Evolutionary conservation across 208 protist genomes (phyloP), one percentile per base, ranked within the genome.

Genomic region (Herpetomonas samuelpessoai): DNA sequence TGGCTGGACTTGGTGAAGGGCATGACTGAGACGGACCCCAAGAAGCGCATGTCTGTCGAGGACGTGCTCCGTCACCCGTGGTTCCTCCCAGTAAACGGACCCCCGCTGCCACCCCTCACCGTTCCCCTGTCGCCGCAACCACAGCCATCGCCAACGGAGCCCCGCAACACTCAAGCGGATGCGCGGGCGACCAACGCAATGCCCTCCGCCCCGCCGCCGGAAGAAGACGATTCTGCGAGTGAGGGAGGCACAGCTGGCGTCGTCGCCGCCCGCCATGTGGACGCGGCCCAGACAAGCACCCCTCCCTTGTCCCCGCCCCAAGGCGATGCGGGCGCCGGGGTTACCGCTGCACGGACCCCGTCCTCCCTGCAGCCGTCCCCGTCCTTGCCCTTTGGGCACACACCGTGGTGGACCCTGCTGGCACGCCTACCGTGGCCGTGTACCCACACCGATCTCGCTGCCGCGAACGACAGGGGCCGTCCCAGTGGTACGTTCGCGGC

Each of bases 61-160:
- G 74, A 84, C 25, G 84, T 91, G 24, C 64, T 82, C 31, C 68
- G 44, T 6, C 86, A 93, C 48, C 66, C 76, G 16, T 93, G 86
- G 74, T 84, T 90, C 59, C 25, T 26, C 26, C 27, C 30, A 38
- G 22, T 22, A 10, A 27, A 49, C 10, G 65, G 52, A 4, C 62
- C 62, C 7, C 54, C 55, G 22, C 47, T 66, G 45, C 68, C 68
- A 18, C 57, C 44, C 12, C 57, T 67, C 25, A 74, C 61, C 38
- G 55, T 65, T 41, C 57, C 41, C 12, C 41, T 71, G 59, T 4
- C 31, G 44, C 9, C 19, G 51, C 51, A 7, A 30, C 28, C 35
- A 27, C 52, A 24, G 52, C 27, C n/a, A 9, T 30, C 21, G 26
- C 35, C 10, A 10, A 16, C 35, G 7, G 19, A 16, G 2, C 29